Base-by-base conservation (phyloP, 1,284 basidiomycete genomes). In the Sporisorium scitamineum region DNA sequence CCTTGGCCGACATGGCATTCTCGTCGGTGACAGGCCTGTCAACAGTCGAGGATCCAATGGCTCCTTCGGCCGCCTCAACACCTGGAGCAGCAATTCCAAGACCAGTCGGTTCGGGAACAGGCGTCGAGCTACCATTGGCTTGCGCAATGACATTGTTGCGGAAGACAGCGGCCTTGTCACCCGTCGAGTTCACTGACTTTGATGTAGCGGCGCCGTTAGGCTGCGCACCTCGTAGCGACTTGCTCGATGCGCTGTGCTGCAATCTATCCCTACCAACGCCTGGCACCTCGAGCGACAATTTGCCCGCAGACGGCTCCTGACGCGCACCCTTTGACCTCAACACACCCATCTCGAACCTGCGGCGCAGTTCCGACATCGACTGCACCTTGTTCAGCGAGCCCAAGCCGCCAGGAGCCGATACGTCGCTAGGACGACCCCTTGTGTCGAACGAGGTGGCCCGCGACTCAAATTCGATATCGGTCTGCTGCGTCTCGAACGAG, bases 401-500 rank as follows among this genome's bases (percentile, higher is more conserved):
- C 16, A 44, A 4, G 3, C 54, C 69, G 0, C 39, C 44, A 0
- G 59, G 59, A 13, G 59, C 55, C 24, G 69, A 66, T 0, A 58
- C 69, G 39, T 66, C 63, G 51, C 72, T 75, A 5, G 61, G 58
- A 10, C 59, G 44, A 16, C 56, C 53, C 9, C 72, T 52, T 0
- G 67, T 75, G 27, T 70, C 67, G 32, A 75, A 53, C 29, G 72
- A 75, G 6, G 67, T 67, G 9, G 72, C 72, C 39, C 72, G 62
- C 60, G 72, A 70, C 37, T 70, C 72, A 22, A 75, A 75, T 48
- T 70, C 67, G 39, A 75, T 55, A 34, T 58, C 61, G 10, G 72
- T 75, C 56, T 75, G 67, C 52, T 70, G 73, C 45, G 73, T 71
- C 54, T 76, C 73, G 60, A 75, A 63, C 22, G 72, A 75, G 8